Conservation (phyloP, 805 yeast species). For the Starmerella kuoi region DNA sequence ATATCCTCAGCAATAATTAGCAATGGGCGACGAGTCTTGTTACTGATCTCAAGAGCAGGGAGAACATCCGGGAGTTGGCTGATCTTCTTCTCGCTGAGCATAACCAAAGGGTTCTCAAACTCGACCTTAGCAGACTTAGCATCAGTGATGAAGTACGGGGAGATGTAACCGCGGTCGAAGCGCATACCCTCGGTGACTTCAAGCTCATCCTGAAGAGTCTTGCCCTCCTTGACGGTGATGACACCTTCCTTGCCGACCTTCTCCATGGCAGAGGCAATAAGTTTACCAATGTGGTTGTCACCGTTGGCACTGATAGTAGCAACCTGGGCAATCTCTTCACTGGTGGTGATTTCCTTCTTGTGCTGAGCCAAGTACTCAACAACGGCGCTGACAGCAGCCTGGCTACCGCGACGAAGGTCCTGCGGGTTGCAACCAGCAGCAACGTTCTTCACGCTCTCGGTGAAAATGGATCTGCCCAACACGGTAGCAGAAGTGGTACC, state of each 20-base stretch:
- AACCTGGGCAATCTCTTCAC: constrained; percentile 93
- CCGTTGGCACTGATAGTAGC: constrained; percentile 98
- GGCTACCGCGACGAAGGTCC: constrained; percentile 95
- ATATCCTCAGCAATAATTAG: constrained; percentile 89
- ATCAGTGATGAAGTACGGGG: constrained; percentile 93
- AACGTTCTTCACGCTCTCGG: constrained; percentile 90
- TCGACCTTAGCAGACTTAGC: constrained; percentile 86
- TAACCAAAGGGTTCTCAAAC: constrained; percentile 81
- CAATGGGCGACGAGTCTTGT: constrained; percentile 85
- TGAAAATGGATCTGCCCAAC: constrained; percentile 86
- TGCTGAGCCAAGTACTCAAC: constrained; percentile 69
- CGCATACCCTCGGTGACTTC: constrained; percentile 98
- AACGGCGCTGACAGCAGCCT: constrained; percentile 90
- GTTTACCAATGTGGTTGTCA: constrained; percentile 78
- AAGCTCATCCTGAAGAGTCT: constrained; percentile 89
- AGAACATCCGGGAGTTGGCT: constrained; percentile 79
- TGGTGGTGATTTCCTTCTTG: constrained; percentile 86
- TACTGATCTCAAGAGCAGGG: constrained; percentile 86
- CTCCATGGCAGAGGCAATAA: constrained; percentile 93
- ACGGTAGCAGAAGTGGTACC: constrained; percentile 98
- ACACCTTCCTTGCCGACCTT: constrained; percentile 99
- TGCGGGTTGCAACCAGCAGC: constrained; percentile 99
- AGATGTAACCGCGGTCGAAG: constrained; percentile 93
- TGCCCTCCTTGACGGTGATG: constrained; percentile 93
- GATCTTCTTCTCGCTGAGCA: constrained; percentile 86